A percentile compares a stretch with the other conserved stretches of the same genome.
phyloP scores from a whole-genome alignment of 768 basidiomycete species.

The Kwoniella mangroviensis region DNA sequence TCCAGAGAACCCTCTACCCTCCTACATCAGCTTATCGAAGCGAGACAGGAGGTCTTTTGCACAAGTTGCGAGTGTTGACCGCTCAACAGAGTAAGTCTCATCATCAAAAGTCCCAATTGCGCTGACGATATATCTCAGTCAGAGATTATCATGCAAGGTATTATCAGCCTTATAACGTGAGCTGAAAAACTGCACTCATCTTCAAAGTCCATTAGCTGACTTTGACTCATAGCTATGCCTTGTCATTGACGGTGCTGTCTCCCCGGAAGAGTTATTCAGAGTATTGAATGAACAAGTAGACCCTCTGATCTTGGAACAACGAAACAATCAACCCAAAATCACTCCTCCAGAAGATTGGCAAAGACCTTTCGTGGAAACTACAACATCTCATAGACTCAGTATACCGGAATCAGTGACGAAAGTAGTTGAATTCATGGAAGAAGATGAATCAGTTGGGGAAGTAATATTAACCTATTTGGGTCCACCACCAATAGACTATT shows the following conservation, averaged over 20 bases:
- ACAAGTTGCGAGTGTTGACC: conserved; percentile 79
- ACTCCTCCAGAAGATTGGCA: conserved; percentile 78
- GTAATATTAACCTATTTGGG: conserved; percentile 77
- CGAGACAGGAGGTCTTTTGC: conserved; percentile 96
- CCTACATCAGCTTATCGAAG: conserved; percentile 85
- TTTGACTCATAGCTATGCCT: conserved; percentile 62
- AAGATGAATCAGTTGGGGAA: conserved; percentile 89
- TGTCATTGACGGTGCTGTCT: conserved; percentile 84
- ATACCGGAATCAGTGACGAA: conserved; percentile 63
- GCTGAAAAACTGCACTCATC: background rate
- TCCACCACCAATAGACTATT: conserved; percentile 59
- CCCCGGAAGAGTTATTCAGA: conserved; percentile 74
- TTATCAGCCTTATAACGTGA: conserved; percentile 87
- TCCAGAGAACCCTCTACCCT: conserved; percentile 80
- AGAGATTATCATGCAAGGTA: conserved; percentile 83
- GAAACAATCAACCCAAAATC: conserved; percentile 53
- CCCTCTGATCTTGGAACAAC: conserved; percentile 76
- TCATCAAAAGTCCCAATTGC: background rate
- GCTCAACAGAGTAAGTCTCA: conserved; percentile 77
- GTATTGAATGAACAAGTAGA: conserved; percentile 84
- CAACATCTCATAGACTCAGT: conserved; percentile 64
- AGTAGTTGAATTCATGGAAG: conserved; percentile 89
- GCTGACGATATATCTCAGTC: conserved; percentile 62
- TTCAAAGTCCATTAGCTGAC: background rate
- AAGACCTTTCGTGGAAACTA: conserved; percentile 88